These are phyloP conservation scores for Deinandra increscens DNA, from an alignment of 129 eudicot species.

Conservation along the genomic window DNA sequence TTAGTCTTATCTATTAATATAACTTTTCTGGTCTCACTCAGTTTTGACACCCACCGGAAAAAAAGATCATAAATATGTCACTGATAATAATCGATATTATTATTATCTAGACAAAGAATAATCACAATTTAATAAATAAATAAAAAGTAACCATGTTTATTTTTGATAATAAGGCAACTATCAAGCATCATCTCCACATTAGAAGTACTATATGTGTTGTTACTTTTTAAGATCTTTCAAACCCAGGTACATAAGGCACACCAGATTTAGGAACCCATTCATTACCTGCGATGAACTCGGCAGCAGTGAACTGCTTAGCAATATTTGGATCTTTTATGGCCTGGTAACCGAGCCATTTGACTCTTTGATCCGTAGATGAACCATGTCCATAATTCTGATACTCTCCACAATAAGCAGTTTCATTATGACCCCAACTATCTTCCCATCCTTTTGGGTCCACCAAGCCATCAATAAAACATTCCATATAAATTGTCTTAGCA, in stretches of 20 bases:
- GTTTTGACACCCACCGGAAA: too few relatives aligned
- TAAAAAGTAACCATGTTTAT: too few relatives aligned
- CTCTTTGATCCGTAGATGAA: constrained; percentile 38
- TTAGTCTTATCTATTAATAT: too few relatives aligned
- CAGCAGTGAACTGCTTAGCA: constrained; percentile 31
- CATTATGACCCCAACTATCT: constrained; percentile 24
- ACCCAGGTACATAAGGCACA: constrained; percentile 34
- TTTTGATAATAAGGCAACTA: too few relatives aligned
- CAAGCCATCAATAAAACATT: constrained; percentile 27
- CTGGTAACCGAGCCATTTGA: constrained; percentile 41
- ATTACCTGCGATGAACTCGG: too few relatives aligned
- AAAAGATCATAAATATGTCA: too few relatives aligned
- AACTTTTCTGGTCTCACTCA: too few relatives aligned
- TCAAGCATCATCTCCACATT: too few relatives aligned
- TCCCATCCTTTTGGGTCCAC: constrained; percentile 38
- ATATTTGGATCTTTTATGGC: constrained; percentile 13
- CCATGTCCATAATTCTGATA: constrained; percentile 44
- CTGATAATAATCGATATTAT: too few relatives aligned
- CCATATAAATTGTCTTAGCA: constrained; percentile 25
- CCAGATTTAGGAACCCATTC: constrained; percentile 45
- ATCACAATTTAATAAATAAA: too few relatives aligned
- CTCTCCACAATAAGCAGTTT: constrained; percentile 39
- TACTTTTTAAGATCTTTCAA: neutral
- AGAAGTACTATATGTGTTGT: too few relatives aligned
- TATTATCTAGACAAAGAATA: too few relatives aligned